Evolutionary conservation across 352 stramenopile species (phyloP).

Genomic region (Globisporangium cylindrosporum): DNA sequence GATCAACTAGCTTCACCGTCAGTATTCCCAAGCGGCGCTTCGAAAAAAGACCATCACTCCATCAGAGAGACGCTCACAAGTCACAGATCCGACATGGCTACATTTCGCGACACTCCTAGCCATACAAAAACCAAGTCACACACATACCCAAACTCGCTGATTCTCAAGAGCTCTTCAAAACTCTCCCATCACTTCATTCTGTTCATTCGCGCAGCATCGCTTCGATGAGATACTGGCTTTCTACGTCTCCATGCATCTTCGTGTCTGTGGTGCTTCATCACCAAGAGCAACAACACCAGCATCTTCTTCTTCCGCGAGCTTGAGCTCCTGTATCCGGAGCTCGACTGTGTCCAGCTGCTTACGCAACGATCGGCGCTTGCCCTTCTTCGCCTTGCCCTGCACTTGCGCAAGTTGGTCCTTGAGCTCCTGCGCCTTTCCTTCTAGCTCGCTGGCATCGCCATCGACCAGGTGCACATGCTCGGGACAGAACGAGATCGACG

Average conservation of each 20-base stretch:
- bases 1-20: not conserved
- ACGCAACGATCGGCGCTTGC: constrained; percentile 67
- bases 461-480: constrained; percentile 56
- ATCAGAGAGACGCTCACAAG: not conserved
- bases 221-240: not conserved
- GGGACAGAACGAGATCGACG: constrained; percentile 41
- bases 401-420: constrained; percentile 28
- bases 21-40: not conserved
- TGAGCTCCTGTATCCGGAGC: constrained; percentile 49
- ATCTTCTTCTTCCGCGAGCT: not conserved
- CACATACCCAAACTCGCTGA: not conserved
- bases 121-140: not conserved
- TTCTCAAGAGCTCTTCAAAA: not conserved
- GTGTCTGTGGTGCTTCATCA: constrained; percentile 1
- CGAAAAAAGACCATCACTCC: not conserved
- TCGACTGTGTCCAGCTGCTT: constrained; percentile 79
- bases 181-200: not conserved
- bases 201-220: not conserved
- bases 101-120: not conserved
- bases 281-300: not conserved
- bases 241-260: not conserved
- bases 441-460: constrained; percentile 37
- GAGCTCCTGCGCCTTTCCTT: constrained; percentile 29
- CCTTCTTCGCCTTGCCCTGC: constrained; percentile 53
- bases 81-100: constrained; percentile 2